These are phyloP conservation scores for Euphrasia confusa DNA, from an alignment of 257 asterid genomes.

Conservation along the genomic window DNA sequence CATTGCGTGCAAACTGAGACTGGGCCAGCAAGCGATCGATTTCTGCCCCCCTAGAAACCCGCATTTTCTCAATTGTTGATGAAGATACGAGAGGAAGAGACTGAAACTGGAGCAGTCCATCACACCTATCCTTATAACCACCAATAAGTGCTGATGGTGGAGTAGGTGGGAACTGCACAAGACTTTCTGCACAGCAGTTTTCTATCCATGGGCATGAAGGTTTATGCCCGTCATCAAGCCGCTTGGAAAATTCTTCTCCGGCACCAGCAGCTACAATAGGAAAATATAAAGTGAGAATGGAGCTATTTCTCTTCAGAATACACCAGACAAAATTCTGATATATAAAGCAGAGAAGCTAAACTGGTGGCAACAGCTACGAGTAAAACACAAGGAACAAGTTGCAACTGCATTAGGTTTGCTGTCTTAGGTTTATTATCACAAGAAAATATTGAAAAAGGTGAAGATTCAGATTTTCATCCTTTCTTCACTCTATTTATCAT, in stretches of 20 bases:
- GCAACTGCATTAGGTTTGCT: constrained; percentile 15
- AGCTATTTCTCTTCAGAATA: constrained; percentile 21
- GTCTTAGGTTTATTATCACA: not conserved
- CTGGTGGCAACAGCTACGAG: constrained; percentile 7
- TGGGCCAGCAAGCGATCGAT: constrained; percentile 82
- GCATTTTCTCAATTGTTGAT: constrained; percentile 77
- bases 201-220: constrained; percentile 86
- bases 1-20: constrained; percentile 60
- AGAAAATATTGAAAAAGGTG: constrained; percentile 1
- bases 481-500: not conserved
- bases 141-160: constrained; percentile 97
- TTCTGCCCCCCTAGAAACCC: constrained; percentile 65
- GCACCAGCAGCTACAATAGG: constrained; percentile 57
- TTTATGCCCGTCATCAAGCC: constrained; percentile 82
- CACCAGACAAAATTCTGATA: constrained; percentile 17
- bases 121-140: constrained; percentile 97
- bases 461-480: not conserved
- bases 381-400: constrained; percentile 20
- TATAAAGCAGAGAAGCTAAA: constrained; percentile 13
- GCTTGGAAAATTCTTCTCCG: constrained; percentile 69
- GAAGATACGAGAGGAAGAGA: constrained; percentile 84
- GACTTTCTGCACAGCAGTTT: constrained; percentile 89
- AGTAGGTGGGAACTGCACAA: constrained; percentile 98
- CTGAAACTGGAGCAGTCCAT: constrained; percentile 92
- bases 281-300: constrained; percentile 29